Evolutionary conservation across 345 rosid species (phyloP).

Genomic region (Populus alba): DNA sequence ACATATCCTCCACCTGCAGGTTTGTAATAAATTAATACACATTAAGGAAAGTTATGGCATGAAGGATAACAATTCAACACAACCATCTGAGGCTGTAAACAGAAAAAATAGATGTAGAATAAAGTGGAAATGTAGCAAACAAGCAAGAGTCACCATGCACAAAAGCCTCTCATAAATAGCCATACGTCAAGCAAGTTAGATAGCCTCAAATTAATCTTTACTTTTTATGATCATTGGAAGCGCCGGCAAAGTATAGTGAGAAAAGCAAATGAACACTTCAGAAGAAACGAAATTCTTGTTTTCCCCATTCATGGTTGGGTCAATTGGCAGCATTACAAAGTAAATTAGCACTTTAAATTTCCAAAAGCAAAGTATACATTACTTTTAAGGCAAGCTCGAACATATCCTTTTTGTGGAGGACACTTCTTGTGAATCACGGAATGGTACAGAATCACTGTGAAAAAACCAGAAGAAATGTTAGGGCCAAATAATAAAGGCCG

Average conservation of each 20-base stretch:
- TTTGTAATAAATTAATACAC: not conserved
- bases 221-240: not conserved
- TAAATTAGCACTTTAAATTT: slow-evolving; percentile 8
- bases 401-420: slow-evolving; percentile 64
- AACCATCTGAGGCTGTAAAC: not conserved
- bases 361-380: slow-evolving; percentile 40
- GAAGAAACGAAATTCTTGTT: not conserved
- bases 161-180: not conserved
- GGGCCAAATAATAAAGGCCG: not conserved
- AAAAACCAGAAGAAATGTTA: slow-evolving; percentile 18
- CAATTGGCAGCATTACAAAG: slow-evolving; percentile 4
- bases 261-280: not conserved
- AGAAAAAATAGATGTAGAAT: not conserved
- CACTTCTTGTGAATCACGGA: slow-evolving; percentile 82
- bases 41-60: not conserved
- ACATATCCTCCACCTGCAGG: slow-evolving; percentile 91
- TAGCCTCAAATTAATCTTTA: not conserved
- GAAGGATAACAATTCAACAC: not conserved
- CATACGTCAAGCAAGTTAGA: not conserved
- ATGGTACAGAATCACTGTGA: slow-evolving; percentile 79
- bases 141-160: not conserved
- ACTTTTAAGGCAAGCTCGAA: slow-evolving; percentile 91
- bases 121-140: not conserved
- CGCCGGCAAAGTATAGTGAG: not conserved
- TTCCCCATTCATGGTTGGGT: not conserved